Conservation (phyloP, 2,329 filamentous ascomycete species). For the Fusarium sp. region DNA sequence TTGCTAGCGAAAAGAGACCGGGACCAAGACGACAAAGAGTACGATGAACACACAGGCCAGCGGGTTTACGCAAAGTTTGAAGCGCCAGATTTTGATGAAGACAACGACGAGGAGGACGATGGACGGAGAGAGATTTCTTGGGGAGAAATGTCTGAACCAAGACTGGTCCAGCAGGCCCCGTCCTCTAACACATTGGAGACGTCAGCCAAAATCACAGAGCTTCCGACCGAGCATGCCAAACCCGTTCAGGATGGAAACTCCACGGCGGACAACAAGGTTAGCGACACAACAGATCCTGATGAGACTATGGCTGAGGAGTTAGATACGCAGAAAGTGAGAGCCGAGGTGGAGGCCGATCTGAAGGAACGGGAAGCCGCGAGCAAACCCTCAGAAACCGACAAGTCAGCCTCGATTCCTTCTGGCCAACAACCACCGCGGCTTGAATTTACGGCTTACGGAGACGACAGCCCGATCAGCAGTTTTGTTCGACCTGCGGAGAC, state of each 20-base stretch:
- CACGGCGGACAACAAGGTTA: slow-evolving; percentile 47
- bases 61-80: slow-evolving; percentile 86
- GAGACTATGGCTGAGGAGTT: slow-evolving; percentile 46
- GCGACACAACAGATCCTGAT: slow-evolving; percentile 40
- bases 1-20: slow-evolving; percentile 79
- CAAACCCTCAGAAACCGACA: slow-evolving; percentile 30
- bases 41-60: slow-evolving; percentile 77
- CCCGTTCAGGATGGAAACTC: slow-evolving; percentile 26
- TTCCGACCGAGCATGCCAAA: slow-evolving; percentile 40
- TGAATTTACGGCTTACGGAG: slow-evolving; percentile 38
- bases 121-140: slow-evolving; percentile 74
- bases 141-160: slow-evolving; percentile 76
- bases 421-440: slow-evolving; percentile 47
- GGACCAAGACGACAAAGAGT: slow-evolving; percentile 68
- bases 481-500: slow-evolving; percentile 44
- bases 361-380: slow-evolving; percentile 33
- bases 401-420: slow-evolving; percentile 51
- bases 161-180: slow-evolving; percentile 67
- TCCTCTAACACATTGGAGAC: slow-evolving; percentile 46
- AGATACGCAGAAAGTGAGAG: slow-evolving; percentile 52
- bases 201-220: slow-evolving; percentile 46
- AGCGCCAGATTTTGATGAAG: slow-evolving; percentile 74
- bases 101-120: slow-evolving; percentile 71
- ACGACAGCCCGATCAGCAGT: slow-evolving; percentile 44
- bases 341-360: slow-evolving; percentile 43